Base-by-base conservation (phyloP, 805 yeast genomes). In the Ogataea ramenticola region DNA sequence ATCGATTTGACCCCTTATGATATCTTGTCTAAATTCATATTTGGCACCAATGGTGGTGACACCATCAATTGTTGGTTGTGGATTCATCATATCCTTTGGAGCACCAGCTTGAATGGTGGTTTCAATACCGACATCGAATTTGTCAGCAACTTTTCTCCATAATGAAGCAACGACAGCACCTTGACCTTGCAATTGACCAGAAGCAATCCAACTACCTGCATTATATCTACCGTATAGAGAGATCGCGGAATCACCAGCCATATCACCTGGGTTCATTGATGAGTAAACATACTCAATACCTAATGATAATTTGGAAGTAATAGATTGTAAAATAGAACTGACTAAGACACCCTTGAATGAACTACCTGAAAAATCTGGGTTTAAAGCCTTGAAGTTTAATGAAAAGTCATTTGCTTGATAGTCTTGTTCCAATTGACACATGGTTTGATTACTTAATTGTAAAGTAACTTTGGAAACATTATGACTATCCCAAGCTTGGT, bases 401-500 rank as follows among this genome's bases (percentile, higher is more conserved):
- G 96, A 82, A 63, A 80, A 89, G 65, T 93, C 99, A 45, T 75
- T 67, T 48, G 91, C 96, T 68, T 85, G 91, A 71, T 79, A 83
- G 67, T 93, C 99, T 65, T 93, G 97, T 74, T 93, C 99, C 56
- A 91, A 73, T 71, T 93, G 98, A 50, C 86, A 75, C 95, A 91
- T 88, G 46, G 93, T 73, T 71, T 90, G 96, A 52, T 83, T 86
- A 55, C 95, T 86, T 54, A 89, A 72, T 72, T 91, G 98, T 64
- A 89, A 72, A 57, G 95, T 87, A 49, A 86, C 78, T 70, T 89
- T 90, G 48, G 96, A 77, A 57, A 83, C 70, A 65, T 82, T 79
- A 58, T 73, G 73, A 63, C 80, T 79, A 64, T 79, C 79, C 96
- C 96, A 89, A 54, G 90, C 88, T 67, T 86, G 86, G 74, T 89